A percentile compares a stretch with the other conserved stretches of the same genome.
Evolutionary conservation across 257 asterid species (phyloP).

Genomic region (Salvia miltiorrhiza): DNA sequence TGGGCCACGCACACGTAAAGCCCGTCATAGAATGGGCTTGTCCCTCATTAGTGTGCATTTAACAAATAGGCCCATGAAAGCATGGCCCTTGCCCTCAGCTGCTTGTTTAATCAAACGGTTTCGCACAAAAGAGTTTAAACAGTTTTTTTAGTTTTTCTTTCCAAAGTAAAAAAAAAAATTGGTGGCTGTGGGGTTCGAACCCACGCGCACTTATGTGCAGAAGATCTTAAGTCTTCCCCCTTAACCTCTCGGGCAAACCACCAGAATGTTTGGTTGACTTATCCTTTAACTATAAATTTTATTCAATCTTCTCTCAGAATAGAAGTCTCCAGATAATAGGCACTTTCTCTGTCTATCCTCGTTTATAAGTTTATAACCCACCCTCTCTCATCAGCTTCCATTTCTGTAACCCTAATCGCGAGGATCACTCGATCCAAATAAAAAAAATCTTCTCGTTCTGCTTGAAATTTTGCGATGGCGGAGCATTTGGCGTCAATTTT

Average conservation of each 20-base stretch:
- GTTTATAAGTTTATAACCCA: too few relatives aligned
- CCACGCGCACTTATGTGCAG: constrained; percentile 87
- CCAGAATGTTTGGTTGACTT: background rate
- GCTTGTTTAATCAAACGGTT: too few relatives aligned
- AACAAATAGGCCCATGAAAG: too few relatives aligned
- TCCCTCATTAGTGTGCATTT: too few relatives aligned
- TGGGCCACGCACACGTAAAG: too few relatives aligned
- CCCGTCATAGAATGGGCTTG: too few relatives aligned
- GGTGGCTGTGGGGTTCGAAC: constrained; percentile 99
- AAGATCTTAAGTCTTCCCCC: constrained; percentile 91
- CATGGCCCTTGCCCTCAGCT: too few relatives aligned
- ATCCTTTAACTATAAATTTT: too few relatives aligned
- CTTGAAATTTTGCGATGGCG: constrained; percentile 46
- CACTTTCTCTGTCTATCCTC: background rate
- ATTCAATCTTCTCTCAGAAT: background rate
- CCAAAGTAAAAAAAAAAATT: background rate
- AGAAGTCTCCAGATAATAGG: constrained; percentile 34
- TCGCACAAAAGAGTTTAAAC: too few relatives aligned
- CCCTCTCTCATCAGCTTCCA: background rate
- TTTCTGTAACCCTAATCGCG: constrained; percentile 26
- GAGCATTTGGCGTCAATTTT: constrained; percentile 88
- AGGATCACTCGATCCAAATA: background rate
- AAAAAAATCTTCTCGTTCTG: background rate
- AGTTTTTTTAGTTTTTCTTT: too few relatives aligned
- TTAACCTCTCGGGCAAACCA: constrained; percentile 64